Base-by-base conservation (phyloP, 768 basidiomycete species). In the Omphalotus guepiniiformis region DNA sequence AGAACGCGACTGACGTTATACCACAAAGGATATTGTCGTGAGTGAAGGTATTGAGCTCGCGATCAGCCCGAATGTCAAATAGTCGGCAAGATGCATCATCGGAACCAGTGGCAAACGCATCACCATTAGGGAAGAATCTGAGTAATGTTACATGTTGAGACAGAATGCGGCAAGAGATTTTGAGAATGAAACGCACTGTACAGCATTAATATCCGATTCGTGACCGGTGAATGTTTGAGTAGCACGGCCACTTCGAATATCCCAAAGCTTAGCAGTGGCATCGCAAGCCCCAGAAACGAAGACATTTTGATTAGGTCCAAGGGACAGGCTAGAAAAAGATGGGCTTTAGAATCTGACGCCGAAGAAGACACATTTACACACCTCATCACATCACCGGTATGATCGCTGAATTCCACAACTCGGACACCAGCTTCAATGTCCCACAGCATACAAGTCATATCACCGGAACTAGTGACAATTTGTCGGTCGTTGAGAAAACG, bases 401-500 rank as follows among this genome's bases (percentile, higher is more conserved):
- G 95, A 68, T 99, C 95, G 62, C 90, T 96, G 67, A 99, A 99
- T 70, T 98, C 96, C 58, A 95, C 88, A n/a, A 94, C 88, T 53
- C 95, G 75, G 1, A 95, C 93, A 54, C 95, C 96, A 21, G 93
- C 92, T 68, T 99, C 95, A 51, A 99, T 92, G 68, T 99, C 95
- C 95, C 96, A 99, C 23, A 98, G 78, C 94, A 99, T 98, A 67
- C 95, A 99, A 26, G 95, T 96, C 95, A 99, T 99, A 65, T 99
- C 95, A 46, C 95, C 95, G 27, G 94, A 97, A 58, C 83, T 86
- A 28, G 95, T 99, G 53, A 99, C 88, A 59, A 99, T 99, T 75
- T 99, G 95, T 43, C 95, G 80, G 70, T 99, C 95, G 60, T 93
- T 98, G 74, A 99, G 85, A 73, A 99, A 99, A 35, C 95, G 83